Conservation (phyloP, 257 asterid genomes). For the Cruciata laevipes region DNA sequence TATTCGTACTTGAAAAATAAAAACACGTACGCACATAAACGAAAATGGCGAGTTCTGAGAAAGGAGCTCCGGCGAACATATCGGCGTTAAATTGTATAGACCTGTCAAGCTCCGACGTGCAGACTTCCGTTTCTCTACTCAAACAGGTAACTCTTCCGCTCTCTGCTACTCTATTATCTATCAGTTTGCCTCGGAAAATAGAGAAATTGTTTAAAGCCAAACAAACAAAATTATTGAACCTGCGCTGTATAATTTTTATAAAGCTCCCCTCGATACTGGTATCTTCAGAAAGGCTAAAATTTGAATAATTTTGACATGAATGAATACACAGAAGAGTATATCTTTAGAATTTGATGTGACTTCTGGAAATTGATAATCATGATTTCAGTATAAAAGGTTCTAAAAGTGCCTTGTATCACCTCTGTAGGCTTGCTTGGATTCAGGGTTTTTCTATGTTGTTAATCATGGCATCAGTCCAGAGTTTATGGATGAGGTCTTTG, state of each 20-base stretch:
- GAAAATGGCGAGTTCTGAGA: slow-evolving; percentile 8
- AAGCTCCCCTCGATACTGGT: too few relatives aligned
- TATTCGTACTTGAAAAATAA: too few relatives aligned
- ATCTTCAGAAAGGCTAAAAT: too few relatives aligned
- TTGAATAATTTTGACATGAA: too few relatives aligned
- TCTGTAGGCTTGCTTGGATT: slow-evolving; percentile 72
- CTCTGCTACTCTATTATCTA: background rate
- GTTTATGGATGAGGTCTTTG: slow-evolving; percentile 73
- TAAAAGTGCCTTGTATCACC: background rate
- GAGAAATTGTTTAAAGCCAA: background rate
- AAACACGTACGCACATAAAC: background rate
- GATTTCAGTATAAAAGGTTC: background rate
- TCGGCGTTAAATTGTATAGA: slow-evolving; percentile 26
- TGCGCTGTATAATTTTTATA: too few relatives aligned
- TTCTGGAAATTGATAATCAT: background rate
- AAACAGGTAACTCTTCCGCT: slow-evolving; percentile 24
- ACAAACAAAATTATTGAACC: too few relatives aligned
- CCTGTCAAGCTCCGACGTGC: slow-evolving; percentile 30
- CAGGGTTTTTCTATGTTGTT: slow-evolving; percentile 79
- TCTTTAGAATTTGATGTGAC: background rate
- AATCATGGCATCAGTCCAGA: slow-evolving; percentile 75
- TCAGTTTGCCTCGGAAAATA: background rate
- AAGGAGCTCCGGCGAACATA: slow-evolving; percentile 9
- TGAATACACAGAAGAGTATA: background rate
- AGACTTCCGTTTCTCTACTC: slow-evolving; percentile 29